phyloP scores from a whole-genome alignment of 1,139 yeast genomes.

The Yamadazyma siamensis region DNA sequence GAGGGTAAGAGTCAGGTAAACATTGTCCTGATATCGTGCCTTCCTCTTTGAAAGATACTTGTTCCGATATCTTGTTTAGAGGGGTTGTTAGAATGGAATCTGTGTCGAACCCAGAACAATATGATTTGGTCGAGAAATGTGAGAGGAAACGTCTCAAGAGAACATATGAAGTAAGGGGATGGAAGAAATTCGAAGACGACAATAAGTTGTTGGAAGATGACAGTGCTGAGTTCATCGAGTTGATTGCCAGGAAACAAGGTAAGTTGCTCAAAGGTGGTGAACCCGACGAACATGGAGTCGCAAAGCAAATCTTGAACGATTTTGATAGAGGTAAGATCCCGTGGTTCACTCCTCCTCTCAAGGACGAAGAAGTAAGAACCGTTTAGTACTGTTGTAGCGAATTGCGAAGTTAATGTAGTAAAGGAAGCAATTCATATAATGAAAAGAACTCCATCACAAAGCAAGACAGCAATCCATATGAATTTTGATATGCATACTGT shows the following conservation, averaged over 20 bases:
- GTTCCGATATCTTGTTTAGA: constrained; percentile 90
- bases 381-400: too few species aligned
- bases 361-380: constrained; percentile 52
- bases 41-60: constrained; percentile 83
- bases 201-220: constrained; percentile 41
- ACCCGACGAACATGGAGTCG: constrained; percentile 92
- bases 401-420: too few species aligned
- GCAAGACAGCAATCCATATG: too few species aligned
- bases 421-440: too few species aligned
- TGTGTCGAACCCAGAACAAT: constrained; percentile 92
- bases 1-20: constrained; percentile 90
- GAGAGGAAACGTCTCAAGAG: constrained; percentile 89
- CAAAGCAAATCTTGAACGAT: constrained; percentile 87
- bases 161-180: constrained; percentile 91
- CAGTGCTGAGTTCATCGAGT: constrained; percentile 79
- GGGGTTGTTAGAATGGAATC: constrained; percentile 98
- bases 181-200: constrained; percentile 58
- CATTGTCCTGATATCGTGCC: constrained; percentile 99
- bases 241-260: constrained; percentile 90
- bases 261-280: constrained; percentile 95
- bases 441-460: too few species aligned
- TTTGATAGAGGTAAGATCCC: constrained; percentile 97
- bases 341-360: constrained; percentile 95
- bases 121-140: constrained; percentile 80
- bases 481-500: too few species aligned